Conservation (phyloP, 1,284 basidiomycete genomes). For the Boletus calvinii region DNA sequence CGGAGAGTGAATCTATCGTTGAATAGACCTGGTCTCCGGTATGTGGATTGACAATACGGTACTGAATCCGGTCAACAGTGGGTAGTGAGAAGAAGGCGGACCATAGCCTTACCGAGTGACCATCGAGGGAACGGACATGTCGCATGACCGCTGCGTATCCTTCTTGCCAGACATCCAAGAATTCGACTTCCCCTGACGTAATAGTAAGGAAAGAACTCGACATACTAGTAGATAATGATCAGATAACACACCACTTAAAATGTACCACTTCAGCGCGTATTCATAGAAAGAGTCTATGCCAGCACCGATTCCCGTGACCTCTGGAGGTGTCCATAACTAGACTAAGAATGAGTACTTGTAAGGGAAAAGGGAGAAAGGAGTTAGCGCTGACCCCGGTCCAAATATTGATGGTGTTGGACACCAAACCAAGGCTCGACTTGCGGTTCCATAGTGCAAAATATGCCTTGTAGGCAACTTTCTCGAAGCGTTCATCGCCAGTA, state of each 20-base stretch:
- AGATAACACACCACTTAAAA: constrained; percentile 70
- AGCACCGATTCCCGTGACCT: constrained; percentile 81
- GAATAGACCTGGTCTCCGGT: constrained; percentile 69
- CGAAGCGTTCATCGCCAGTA: constrained; percentile 84
- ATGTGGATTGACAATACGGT: constrained; percentile 75
- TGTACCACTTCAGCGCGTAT: constrained; percentile 87
- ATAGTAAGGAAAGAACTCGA: constrained; percentile 6
- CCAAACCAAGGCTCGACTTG: constrained; percentile 74
- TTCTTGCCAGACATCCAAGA: constrained; percentile 91
- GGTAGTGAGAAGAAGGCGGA: neutral
- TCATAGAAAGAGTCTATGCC: constrained; percentile 95
- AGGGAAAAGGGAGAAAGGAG: neutral
- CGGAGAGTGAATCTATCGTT: constrained; percentile 81
- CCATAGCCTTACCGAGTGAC: constrained; percentile 70
- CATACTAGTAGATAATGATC: neutral
- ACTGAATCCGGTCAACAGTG: constrained; percentile 45
- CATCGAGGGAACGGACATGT: constrained; percentile 77
- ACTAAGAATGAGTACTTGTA: constrained; percentile 2
- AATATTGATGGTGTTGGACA: constrained; percentile 87
- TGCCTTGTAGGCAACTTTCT: constrained; percentile 79
- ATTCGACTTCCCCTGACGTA: constrained; percentile 74
- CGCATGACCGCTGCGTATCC: constrained; percentile 88
- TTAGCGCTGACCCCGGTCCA: constrained; percentile 63
- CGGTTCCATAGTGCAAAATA: constrained; percentile 94
- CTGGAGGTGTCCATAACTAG: constrained; percentile 70